Evolutionary conservation across 805 yeast genomes (phyloP).

Genomic region (Cyberlindnera mycetangii): DNA sequence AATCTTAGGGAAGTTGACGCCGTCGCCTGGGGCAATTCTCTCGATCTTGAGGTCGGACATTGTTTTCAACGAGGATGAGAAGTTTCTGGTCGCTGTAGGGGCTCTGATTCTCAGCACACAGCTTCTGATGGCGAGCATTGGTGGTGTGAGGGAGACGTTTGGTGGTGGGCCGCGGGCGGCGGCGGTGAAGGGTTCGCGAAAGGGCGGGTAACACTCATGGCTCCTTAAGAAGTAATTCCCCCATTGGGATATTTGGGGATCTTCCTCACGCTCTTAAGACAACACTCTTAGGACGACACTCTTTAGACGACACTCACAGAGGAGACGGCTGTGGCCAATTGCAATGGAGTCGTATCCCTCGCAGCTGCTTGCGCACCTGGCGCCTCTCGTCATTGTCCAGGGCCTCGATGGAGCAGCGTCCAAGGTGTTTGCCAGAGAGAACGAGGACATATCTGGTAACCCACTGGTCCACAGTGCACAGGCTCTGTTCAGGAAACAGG

Average conservation of each 20-base stretch:
- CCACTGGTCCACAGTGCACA: slow-evolving; percentile 9
- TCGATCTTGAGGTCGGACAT: slow-evolving; percentile 32
- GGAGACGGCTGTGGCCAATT: too few species aligned
- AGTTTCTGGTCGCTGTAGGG: slow-evolving; percentile 13
- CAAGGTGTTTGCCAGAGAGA: slow-evolving; percentile 11
- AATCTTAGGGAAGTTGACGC: slow-evolving; percentile 75
- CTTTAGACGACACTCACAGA: too few species aligned
- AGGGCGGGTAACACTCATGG: not conserved
- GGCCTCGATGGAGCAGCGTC: slow-evolving; percentile 33
- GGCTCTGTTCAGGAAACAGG: slow-evolving; percentile 15
- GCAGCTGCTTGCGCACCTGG: slow-evolving; percentile 32
- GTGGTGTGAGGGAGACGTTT: not conserved
- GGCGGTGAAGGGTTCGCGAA: not conserved
- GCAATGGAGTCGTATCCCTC: slow-evolving; percentile 39
- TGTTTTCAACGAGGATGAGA: slow-evolving; percentile 18
- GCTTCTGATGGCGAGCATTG: slow-evolving; percentile 17
- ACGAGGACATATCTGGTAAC: slow-evolving; percentile 2
- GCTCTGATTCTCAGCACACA: slow-evolving; percentile 8
- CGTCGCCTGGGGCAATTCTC: slow-evolving; percentile 55
- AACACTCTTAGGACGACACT: too few species aligned
- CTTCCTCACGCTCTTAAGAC: too few species aligned
- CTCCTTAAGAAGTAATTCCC: not conserved
- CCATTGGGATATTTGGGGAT: too few species aligned
- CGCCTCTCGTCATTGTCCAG: slow-evolving; percentile 42
- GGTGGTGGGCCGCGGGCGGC: not conserved